phyloP scores from a whole-genome alignment of 164 flowering plant genomes.

The Umbilicus rupestris region DNA sequence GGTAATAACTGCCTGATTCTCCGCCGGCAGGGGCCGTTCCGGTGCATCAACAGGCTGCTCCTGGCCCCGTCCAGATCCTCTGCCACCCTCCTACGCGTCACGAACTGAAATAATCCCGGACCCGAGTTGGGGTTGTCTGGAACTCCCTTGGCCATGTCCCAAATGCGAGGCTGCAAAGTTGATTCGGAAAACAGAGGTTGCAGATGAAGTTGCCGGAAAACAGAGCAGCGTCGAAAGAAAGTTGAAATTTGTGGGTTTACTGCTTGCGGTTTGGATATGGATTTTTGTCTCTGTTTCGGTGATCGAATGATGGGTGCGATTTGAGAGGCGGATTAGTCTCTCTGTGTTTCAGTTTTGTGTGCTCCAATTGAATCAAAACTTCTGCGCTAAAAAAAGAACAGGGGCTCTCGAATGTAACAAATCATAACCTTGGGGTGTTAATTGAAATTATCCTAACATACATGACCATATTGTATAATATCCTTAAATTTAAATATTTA shows the following conservation, averaged over 20 bases:
- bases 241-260: background rate
- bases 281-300: background rate
- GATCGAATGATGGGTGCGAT: background rate
- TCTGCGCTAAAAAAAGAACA: too few species aligned
- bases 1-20: background rate
- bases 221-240: background rate
- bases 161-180: background rate
- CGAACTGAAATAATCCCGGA: background rate
- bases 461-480: too few species aligned
- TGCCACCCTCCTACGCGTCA: background rate
- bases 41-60: background rate
- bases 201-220: background rate
- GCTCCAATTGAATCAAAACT: too few species aligned
- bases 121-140: background rate
- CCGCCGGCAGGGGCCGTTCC: background rate
- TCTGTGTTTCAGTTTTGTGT: constrained; percentile 3
- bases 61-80: background rate
- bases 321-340: background rate
- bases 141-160: background rate
- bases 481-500: too few species aligned
- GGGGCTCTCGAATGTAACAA: background rate
- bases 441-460: too few species aligned
- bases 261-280: background rate
- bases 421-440: background rate
- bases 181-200: background rate